Evolutionary conservation across 192 early-diverging fungal genomes (phyloP).

Genomic region (Podila clonocystis): DNA sequence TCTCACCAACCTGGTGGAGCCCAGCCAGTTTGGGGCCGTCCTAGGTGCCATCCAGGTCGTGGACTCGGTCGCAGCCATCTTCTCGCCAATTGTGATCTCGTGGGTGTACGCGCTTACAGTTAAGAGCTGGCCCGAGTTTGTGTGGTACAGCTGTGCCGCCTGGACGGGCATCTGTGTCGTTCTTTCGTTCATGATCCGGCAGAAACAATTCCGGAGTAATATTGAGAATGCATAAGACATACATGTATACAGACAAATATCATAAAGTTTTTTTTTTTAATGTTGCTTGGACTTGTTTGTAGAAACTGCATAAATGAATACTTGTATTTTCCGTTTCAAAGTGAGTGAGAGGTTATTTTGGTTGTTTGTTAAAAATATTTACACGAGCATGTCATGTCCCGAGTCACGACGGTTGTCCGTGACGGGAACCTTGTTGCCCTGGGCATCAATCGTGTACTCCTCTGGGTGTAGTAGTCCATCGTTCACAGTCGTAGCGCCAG

Average conservation of each 20-base stretch:
- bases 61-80: conserved; percentile 56
- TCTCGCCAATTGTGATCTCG: conserved; percentile 57
- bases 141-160: conserved; percentile 56
- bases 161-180: conserved; percentile 38
- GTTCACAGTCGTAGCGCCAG: no score
- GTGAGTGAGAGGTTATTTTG: no score
- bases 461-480: no score
- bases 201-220: conserved; percentile 44
- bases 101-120: conserved; percentile 56
- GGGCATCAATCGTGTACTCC: no score
- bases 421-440: no score
- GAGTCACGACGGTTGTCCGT: no score
- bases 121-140: conserved; percentile 50
- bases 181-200: conserved; percentile 54
- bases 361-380: no score
- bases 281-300: no score
- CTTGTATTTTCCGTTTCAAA: no score
- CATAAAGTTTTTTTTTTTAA: neutral
- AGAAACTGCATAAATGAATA: no score
- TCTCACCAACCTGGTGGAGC: conserved; percentile 54
- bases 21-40: conserved; percentile 58
- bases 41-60: conserved; percentile 58
- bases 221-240: conserved; percentile 2
- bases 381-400: no score
- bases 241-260: neutral